Base-by-base conservation (phyloP, 306 rosid genomes). In the Arachis stenosperma region DNA sequence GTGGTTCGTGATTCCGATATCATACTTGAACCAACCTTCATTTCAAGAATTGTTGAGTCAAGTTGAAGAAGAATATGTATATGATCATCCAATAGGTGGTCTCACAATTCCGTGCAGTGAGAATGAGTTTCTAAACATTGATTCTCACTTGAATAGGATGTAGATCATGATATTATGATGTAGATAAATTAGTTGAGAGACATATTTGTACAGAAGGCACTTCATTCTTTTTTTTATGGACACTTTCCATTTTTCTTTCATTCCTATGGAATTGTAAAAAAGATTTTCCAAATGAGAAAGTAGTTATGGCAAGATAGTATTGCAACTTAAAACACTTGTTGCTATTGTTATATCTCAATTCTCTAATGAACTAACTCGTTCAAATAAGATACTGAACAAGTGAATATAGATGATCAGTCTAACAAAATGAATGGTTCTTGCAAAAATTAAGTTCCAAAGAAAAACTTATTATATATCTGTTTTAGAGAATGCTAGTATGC, bases 1-100 rank as follows among this genome's bases (percentile, higher is more conserved):
- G 75, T 42, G 81, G 36, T 75, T 55, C 6, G 61, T 72, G 5
- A 73, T 79, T 81, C 88, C 86, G 0, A 40, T 62, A n/a, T 62
- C 51, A 14, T 40, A 14, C 67, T 62, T 62, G 36, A 75, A 57
- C 27, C 52, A 57, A 6, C 61, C 79, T 9, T 2, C 68, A 29
- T 77, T 77, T 33, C 75, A 69, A 61, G 55, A 61, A 27, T 61
- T 69, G 37, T 41, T 60, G 12, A 8, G 61, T 66, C 27, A 22
- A 0, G 27, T 22, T 22, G 27, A 22, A 22, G 27, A 17, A 17
- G 1, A 22, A 22, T 22, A 22, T 22, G 27, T 1, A 22, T 22
- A 22, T 22, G 27, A 22, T 22, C 27, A 22, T 22, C 27, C 27
- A 22, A 22, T 22, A 1, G 1, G 27, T 22, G 27, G 27, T 22